Conservation (phyloP, 1,139 yeast species). For the Meyerozyma athensensis region DNA sequence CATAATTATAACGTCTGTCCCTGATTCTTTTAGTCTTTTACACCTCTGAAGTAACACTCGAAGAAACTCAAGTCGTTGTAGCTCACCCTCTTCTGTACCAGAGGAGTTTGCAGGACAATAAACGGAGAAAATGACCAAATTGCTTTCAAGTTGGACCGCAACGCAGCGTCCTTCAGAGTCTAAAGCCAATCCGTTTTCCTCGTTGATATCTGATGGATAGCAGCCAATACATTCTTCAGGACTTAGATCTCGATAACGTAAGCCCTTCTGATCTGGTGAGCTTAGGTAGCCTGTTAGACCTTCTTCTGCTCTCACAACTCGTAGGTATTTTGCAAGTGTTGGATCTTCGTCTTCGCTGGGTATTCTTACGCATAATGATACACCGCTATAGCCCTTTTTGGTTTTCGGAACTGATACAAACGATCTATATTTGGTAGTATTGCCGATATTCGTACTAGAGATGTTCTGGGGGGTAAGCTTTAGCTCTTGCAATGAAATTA, state of each 20-base stretch:
- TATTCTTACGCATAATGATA: slow-evolving; percentile 70
- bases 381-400: slow-evolving; percentile 88
- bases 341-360: slow-evolving; percentile 39
- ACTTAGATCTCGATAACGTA: slow-evolving; percentile 19
- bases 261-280: slow-evolving; percentile 12
- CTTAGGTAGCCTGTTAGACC: slow-evolving; percentile 75
- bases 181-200: slow-evolving; percentile 39
- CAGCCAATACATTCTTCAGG: slow-evolving; percentile 59
- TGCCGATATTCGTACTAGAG: slow-evolving; percentile 42
- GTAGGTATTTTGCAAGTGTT: slow-evolving; percentile 29
- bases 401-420: slow-evolving; percentile 64
- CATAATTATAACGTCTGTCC: slow-evolving; percentile 68
- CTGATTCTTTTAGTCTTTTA: slow-evolving; percentile 43
- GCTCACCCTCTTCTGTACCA: slow-evolving; percentile 66
- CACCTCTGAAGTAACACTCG: slow-evolving; percentile 57
- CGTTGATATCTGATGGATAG: slow-evolving; percentile 45
- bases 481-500: slow-evolving; percentile 80
- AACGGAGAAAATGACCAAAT: slow-evolving; percentile 63
- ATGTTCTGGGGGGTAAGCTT: slow-evolving; percentile 56
- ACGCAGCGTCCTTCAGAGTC: slow-evolving; percentile 87
- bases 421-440: slow-evolving; percentile 52
- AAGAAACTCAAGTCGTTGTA: slow-evolving; percentile 55
- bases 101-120: slow-evolving; percentile 92
- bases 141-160: slow-evolving; percentile 62
- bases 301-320: slow-evolving; percentile 75